Percentiles rank a stretch among this genome's conserved stretches.
These are phyloP conservation scores for Vaccinium myrtillus DNA, from an alignment of 148 eudicot species.

Conservation along the genomic window DNA sequence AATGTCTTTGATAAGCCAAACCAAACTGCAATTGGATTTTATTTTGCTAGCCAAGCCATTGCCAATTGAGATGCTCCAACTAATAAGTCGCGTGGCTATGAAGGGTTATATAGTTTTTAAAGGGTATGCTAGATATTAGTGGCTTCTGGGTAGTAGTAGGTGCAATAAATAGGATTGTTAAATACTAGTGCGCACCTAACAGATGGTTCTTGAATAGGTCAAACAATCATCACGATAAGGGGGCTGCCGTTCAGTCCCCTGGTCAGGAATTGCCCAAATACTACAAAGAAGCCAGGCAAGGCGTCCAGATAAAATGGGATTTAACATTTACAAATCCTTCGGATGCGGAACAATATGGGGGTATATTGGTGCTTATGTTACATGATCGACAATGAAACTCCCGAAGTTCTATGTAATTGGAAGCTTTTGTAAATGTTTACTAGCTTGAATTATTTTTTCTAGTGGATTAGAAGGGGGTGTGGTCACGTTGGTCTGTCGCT, in stretches of 20 bases:
- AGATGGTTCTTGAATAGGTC: neutral
- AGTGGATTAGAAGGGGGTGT: neutral
- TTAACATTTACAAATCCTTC: neutral
- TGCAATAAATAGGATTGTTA: slow-evolving; percentile 6
- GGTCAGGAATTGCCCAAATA: neutral
- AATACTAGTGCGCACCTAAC: neutral
- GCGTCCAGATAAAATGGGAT: neutral
- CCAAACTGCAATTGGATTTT: neutral
- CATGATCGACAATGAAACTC: neutral
- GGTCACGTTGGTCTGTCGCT: neutral
- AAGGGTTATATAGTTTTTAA: neutral
- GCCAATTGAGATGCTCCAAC: slow-evolving; percentile 1
- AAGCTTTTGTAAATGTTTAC: neutral
- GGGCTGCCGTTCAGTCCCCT: neutral
- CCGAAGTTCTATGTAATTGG: neutral
- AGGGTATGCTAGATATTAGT: neutral
- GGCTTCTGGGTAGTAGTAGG: neutral
- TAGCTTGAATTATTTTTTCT: neutral
- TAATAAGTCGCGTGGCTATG: neutral
- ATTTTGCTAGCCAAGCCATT: neutral
- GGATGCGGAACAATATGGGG: neutral
- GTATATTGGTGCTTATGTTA: neutral
- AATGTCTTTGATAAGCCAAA: neutral
- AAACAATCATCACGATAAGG: neutral
- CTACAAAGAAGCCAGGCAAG: neutral